Evolutionary conservation across 306 rosid genomes (phyloP).

Genomic region (Corylus americana): DNA sequence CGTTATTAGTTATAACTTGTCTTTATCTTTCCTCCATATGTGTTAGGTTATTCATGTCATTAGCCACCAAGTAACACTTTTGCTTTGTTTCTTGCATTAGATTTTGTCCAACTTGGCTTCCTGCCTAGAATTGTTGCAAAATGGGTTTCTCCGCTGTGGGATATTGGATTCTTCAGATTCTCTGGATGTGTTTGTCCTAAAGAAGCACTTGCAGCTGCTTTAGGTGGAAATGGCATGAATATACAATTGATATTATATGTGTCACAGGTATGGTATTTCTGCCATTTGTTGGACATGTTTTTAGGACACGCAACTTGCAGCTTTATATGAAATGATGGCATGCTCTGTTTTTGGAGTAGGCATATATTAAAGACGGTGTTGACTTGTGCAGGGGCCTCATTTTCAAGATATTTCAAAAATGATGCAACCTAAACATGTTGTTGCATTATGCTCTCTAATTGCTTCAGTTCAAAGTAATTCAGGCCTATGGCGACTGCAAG

Average conservation of each 20-base stretch:
- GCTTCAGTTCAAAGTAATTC: slow-evolving; percentile 68
- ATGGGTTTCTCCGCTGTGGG: slow-evolving; percentile 89
- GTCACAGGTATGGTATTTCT: slow-evolving; percentile 46
- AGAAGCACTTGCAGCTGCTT: slow-evolving; percentile 71
- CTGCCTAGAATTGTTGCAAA: slow-evolving; percentile 70
- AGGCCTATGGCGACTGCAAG: slow-evolving; percentile 72
- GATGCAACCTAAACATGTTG: slow-evolving; percentile 53
- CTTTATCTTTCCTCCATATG: too few relatives aligned
- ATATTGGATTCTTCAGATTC: slow-evolving; percentile 68
- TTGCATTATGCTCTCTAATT: slow-evolving; percentile 58
- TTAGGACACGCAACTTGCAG: neutral
- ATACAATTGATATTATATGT: slow-evolving; percentile 49
- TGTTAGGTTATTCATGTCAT: slow-evolving; percentile 12
- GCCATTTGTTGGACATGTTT: slow-evolving; percentile 21
- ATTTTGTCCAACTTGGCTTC: slow-evolving; percentile 72
- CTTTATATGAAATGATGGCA: neutral
- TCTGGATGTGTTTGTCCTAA: slow-evolving; percentile 63
- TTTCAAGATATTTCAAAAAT: slow-evolving; percentile 56
- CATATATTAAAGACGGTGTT: slow-evolving; percentile 24
- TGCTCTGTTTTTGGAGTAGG: slow-evolving; percentile 18
- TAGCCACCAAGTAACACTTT: slow-evolving; percentile 18
- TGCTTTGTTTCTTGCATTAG: slow-evolving; percentile 34
- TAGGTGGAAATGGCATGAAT: slow-evolving; percentile 58
- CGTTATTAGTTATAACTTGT: too few relatives aligned
- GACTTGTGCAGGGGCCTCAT: slow-evolving; percentile 55